Conservation (phyloP, 2,329 filamentous ascomycete species). For the Colletotrichum musae region DNA sequence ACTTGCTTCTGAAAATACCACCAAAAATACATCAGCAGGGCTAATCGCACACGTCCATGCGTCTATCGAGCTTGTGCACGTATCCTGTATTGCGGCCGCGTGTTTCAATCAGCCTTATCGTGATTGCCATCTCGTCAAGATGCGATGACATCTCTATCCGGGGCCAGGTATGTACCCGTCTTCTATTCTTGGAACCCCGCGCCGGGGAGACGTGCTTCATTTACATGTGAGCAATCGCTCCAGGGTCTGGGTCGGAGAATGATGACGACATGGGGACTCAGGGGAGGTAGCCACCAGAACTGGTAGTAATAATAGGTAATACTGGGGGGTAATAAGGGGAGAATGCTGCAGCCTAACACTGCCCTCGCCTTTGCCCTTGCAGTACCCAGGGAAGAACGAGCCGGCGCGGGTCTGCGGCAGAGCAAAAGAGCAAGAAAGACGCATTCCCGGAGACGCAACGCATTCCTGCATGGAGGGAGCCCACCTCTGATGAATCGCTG, state of each 20-base stretch:
- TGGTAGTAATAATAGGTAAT: neutral
- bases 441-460: too few relatives aligned
- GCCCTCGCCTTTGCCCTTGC: neutral
- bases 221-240: neutral
- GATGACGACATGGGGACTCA: neutral
- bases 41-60: too few relatives aligned
- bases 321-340: too few relatives aligned
- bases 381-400: neutral
- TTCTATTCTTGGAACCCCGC: conserved; percentile 31
- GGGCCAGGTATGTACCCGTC: neutral
- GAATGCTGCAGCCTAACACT: neutral
- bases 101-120: conserved; percentile 30
- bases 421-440: too few relatives aligned
- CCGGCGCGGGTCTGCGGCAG: too few relatives aligned
- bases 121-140: conserved; percentile 2
- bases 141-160: conserved; percentile 4
- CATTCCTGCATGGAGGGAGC: conserved; percentile 3
- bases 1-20: conserved; percentile 22
- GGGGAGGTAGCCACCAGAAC: neutral
- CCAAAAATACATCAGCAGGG: neutral
- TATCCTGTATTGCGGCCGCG: neutral
- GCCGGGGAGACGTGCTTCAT: neutral
- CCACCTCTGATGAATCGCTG: neutral
- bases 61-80: too few relatives aligned
- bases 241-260: neutral